These are phyloP conservation scores for Ciborinia camelliae DNA, from an alignment of 2,329 filamentous ascomycete species.

Conservation along the genomic window DNA sequence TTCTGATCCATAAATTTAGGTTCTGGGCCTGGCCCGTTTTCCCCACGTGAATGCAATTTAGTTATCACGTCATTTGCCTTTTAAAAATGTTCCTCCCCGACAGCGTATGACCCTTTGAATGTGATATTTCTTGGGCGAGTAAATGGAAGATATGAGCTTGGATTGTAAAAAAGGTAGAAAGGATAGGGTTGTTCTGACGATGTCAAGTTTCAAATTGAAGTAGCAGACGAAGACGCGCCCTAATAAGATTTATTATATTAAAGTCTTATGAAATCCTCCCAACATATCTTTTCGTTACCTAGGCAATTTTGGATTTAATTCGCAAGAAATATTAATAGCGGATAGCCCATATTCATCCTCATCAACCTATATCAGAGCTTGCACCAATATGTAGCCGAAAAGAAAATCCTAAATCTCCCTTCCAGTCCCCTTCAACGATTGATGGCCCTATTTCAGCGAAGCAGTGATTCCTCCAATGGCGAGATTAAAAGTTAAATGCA, in stretches of 20 bases:
- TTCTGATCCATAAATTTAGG: neutral
- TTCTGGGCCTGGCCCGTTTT: neutral
- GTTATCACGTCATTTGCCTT: neutral
- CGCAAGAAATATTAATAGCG: neutral
- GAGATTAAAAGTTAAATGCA: neutral
- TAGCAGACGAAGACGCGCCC: neutral
- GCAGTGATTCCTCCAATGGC: neutral
- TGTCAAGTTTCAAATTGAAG: neutral
- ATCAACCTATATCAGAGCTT: neutral
- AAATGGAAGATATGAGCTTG: neutral
- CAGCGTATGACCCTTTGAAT: neutral
- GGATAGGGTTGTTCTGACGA: neutral
- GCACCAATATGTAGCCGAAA: neutral
- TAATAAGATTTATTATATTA: neutral
- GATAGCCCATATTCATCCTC: neutral
- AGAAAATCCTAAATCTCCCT: neutral
- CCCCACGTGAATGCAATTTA: neutral
- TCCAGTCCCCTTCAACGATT: neutral
- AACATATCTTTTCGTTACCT: neutral
- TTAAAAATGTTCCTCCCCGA: neutral
- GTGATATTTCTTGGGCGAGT: neutral
- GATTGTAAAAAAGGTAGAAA: neutral
- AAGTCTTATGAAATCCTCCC: neutral
- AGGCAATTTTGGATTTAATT: neutral
- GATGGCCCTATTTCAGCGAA: neutral